phyloP scores from a whole-genome alignment of 345 rosid species.

The Garcia nutans region DNA sequence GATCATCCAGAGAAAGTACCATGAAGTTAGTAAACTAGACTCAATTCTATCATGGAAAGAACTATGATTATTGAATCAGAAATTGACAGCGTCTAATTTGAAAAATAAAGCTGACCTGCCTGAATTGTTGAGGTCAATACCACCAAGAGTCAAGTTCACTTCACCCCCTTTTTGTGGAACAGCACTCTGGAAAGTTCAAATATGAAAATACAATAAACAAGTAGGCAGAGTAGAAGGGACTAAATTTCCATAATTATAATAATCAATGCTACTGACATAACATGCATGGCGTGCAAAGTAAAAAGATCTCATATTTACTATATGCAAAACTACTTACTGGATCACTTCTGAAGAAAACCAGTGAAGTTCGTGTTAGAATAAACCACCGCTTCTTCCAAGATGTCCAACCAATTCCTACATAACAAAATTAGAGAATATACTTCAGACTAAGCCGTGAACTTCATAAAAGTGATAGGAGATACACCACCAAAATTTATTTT shows the following conservation, averaged over 20 bases:
- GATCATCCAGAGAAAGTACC: slow-evolving; percentile 26
- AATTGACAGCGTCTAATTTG: slow-evolving; percentile 15
- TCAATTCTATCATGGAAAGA: slow-evolving; percentile 13
- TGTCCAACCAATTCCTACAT: slow-evolving; percentile 77
- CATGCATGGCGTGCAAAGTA: not conserved
- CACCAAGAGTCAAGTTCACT: slow-evolving; percentile 74
- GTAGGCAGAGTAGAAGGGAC: slow-evolving; percentile 7
- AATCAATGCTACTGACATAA: not conserved
- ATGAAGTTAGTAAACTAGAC: slow-evolving; percentile 31
- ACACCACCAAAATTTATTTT: not conserved
- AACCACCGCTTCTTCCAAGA: slow-evolving; percentile 84
- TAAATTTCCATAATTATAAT: not conserved
- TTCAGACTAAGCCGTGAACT: not conserved
- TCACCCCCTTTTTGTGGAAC: slow-evolving; percentile 61
- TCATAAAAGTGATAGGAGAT: not conserved
- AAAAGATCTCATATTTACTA: slow-evolving; percentile 8
- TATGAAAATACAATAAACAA: slow-evolving; percentile 6
- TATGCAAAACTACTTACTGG: slow-evolving; percentile 48
- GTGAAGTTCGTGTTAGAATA: slow-evolving; percentile 60
- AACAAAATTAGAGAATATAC: not conserved
- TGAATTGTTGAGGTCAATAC: slow-evolving; percentile 99
- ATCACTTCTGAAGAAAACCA: slow-evolving; percentile 80
- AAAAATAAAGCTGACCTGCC: slow-evolving; percentile 94
- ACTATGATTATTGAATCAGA: slow-evolving; percentile 13
- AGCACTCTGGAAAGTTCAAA: slow-evolving; percentile 47